phyloP scores from a whole-genome alignment of 2,329 filamentous ascomycete species.

The Bipolaris sorokiniana region DNA sequence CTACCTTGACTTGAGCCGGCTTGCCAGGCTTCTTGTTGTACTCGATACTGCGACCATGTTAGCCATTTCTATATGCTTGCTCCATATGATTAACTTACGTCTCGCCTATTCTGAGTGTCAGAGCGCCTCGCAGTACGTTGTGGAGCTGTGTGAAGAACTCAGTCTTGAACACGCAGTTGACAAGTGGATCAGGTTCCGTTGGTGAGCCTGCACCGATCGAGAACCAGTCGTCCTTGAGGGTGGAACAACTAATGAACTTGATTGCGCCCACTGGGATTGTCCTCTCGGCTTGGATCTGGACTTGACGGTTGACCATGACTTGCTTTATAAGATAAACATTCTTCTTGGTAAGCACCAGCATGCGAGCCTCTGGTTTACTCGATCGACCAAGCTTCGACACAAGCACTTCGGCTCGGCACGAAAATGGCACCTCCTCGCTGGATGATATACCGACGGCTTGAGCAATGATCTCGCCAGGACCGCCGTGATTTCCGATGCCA shows the following conservation, averaged over 20 bases:
- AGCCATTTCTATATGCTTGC: slow-evolving; percentile 20
- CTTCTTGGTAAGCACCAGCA: slow-evolving; percentile 80
- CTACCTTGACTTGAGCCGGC: slow-evolving; percentile 81
- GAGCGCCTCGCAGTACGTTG: slow-evolving; percentile 76
- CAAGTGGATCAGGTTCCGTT: slow-evolving; percentile 89
- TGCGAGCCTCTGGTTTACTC: slow-evolving; percentile 88
- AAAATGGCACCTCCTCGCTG: slow-evolving; percentile 83
- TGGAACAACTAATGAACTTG: slow-evolving; percentile 83
- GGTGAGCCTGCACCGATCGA: slow-evolving; percentile 87
- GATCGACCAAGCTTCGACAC: slow-evolving; percentile 96
- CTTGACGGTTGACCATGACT: slow-evolving; percentile 78
- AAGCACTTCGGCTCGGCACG: slow-evolving; percentile 85
- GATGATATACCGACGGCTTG: slow-evolving; percentile 72
- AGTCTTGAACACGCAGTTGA: slow-evolving; percentile 95
- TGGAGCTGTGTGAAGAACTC: slow-evolving; percentile 95
- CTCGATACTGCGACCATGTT: slow-evolving; percentile 66
- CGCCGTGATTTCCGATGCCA: slow-evolving; percentile 79
- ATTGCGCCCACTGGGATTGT: slow-evolving; percentile 84
- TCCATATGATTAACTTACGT: slow-evolving; percentile 51
- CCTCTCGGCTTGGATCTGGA: slow-evolving; percentile 80
- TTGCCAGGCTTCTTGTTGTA: slow-evolving; percentile 99
- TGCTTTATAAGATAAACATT: slow-evolving; percentile 91
- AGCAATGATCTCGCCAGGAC: slow-evolving; percentile 81
- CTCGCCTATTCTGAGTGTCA: slow-evolving; percentile 83
- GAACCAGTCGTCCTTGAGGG: slow-evolving; percentile 93